These are phyloP conservation scores for Vigna nakashimae DNA, from an alignment of 306 rosid genomes.

Conservation along the genomic window DNA sequence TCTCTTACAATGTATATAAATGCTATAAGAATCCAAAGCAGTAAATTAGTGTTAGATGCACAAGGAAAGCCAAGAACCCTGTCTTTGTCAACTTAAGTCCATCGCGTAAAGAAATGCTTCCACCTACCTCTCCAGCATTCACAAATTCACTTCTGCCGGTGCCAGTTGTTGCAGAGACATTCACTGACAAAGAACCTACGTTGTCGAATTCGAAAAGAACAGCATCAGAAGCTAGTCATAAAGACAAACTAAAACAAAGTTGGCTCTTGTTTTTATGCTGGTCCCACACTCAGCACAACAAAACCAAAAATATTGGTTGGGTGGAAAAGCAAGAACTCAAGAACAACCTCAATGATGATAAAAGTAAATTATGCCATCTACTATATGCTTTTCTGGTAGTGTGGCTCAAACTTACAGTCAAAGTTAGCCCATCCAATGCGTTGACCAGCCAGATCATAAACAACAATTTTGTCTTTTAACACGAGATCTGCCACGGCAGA, in stretches of 20 bases:
- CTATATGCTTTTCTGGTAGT: slow-evolving; percentile 28
- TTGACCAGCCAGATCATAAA: slow-evolving; percentile 86
- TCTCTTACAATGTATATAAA: slow-evolving; percentile 15
- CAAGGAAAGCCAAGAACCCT: slow-evolving; percentile 56
- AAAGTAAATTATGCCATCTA: slow-evolving; percentile 19
- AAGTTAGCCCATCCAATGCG: slow-evolving; percentile 95
- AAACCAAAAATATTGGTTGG: background rate
- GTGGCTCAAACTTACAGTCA: slow-evolving; percentile 81
- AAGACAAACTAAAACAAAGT: slow-evolving; percentile 11
- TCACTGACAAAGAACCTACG: slow-evolving; percentile 81
- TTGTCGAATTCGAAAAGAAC: slow-evolving; percentile 25
- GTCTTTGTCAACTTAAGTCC: slow-evolving; percentile 44
- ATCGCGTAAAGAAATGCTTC: slow-evolving; percentile 50
- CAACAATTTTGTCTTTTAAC: slow-evolving; percentile 84
- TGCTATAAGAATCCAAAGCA: slow-evolving; percentile 60
- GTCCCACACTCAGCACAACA: slow-evolving; percentile 19
- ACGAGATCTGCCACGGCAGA: slow-evolving; percentile 77
- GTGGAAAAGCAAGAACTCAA: slow-evolving; percentile 15
- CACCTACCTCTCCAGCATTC: slow-evolving; percentile 72
- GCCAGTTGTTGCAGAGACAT: slow-evolving; percentile 75
- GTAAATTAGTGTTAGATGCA: slow-evolving; percentile 50
- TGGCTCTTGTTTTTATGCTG: slow-evolving; percentile 21
- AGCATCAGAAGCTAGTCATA: slow-evolving; percentile 35
- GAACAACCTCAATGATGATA: slow-evolving; percentile 6
- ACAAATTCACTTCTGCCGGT: slow-evolving; percentile 78